phyloP scores from a whole-genome alignment of 202 grass and related monocot species.

The Schoenoplectus tabernaemontani region DNA sequence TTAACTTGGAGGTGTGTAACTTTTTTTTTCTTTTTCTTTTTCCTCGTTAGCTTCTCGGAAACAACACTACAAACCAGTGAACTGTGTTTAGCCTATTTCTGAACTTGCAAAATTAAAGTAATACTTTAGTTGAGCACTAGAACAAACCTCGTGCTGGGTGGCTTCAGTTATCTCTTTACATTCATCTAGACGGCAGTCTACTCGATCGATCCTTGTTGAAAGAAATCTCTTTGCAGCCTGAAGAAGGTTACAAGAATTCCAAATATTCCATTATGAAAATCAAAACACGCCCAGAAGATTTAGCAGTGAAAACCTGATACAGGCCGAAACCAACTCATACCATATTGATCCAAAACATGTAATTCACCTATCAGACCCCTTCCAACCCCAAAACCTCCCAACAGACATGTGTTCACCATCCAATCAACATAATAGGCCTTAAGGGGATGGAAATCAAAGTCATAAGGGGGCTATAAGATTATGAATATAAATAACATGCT shows the following conservation, averaged over 20 bases:
- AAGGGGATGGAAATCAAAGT: neutral
- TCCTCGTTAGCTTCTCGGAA: neutral
- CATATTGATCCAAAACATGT: neutral
- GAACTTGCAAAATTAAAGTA: neutral
- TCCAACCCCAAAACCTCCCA: neutral
- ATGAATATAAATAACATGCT: conserved; percentile 3
- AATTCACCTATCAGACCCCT: neutral
- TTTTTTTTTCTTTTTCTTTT: neutral
- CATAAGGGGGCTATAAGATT: neutral
- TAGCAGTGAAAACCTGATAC: neutral
- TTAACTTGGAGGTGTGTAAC: neutral
- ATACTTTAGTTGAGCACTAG: neutral
- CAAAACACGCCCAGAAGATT: neutral
- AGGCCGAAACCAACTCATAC: neutral
- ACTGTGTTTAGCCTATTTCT: neutral
- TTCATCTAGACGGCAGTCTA: conserved; percentile 71
- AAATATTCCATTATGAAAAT: conserved; percentile 12
- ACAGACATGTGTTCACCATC: neutral
- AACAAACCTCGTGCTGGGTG: conserved; percentile 60
- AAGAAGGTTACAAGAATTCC: conserved; percentile 26
- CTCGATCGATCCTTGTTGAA: conserved; percentile 73
- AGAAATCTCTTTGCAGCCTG: conserved; percentile 77
- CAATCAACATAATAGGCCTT: conserved; percentile 3
- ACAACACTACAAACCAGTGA: neutral
- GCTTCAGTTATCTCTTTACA: conserved; percentile 60